Conservation (phyloP, 2,329 filamentous ascomycete species). For the Colletotrichum incanum region DNA sequence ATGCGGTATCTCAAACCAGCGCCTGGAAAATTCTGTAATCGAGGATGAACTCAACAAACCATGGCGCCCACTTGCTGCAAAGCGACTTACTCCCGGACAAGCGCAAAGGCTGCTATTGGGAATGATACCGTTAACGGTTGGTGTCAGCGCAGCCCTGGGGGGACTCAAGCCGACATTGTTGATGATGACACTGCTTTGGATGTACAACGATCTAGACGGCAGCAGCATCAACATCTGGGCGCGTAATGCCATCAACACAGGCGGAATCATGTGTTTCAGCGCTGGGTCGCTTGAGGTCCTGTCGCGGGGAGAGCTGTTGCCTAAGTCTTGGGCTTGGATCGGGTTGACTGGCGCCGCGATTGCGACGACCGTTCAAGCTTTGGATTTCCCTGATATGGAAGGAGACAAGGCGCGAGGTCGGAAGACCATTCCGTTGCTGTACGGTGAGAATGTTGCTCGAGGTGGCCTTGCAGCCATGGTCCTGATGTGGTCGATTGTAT, state of each 20-base stretch:
- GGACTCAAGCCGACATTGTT: conserved; percentile 44
- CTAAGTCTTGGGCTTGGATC: conserved; percentile 45
- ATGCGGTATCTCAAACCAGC: conserved; percentile 50
- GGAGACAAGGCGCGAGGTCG: conserved; percentile 49
- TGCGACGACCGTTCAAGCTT: conserved; percentile 49
- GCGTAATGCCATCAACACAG: conserved; percentile 49
- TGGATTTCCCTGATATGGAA: conserved; percentile 48
- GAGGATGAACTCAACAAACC: conserved; percentile 53
- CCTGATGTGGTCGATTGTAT: conserved; percentile 16
- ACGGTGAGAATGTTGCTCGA: conserved; percentile 46
- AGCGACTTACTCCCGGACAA: conserved; percentile 46
- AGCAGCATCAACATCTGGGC: conserved; percentile 43
- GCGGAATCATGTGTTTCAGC: conserved; percentile 49
- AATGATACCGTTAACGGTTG: conserved; percentile 45
- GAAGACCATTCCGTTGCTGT: conserved; percentile 48
- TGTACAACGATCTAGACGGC: conserved; percentile 52
- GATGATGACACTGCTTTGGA: conserved; percentile 49
- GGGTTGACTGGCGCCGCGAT: conserved; percentile 45
- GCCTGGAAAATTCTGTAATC: conserved; percentile 43
- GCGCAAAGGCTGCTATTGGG: conserved; percentile 47
- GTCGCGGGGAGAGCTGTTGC: conserved; percentile 27
- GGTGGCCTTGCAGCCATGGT: conserved; percentile 43
- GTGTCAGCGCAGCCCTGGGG: conserved; percentile 38
- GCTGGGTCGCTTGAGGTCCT: conserved; percentile 48
- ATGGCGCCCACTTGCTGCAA: conserved; percentile 50